phyloP scores from a whole-genome alignment of 2,329 filamentous ascomycete genomes.

The Nannizzia gypsea region DNA sequence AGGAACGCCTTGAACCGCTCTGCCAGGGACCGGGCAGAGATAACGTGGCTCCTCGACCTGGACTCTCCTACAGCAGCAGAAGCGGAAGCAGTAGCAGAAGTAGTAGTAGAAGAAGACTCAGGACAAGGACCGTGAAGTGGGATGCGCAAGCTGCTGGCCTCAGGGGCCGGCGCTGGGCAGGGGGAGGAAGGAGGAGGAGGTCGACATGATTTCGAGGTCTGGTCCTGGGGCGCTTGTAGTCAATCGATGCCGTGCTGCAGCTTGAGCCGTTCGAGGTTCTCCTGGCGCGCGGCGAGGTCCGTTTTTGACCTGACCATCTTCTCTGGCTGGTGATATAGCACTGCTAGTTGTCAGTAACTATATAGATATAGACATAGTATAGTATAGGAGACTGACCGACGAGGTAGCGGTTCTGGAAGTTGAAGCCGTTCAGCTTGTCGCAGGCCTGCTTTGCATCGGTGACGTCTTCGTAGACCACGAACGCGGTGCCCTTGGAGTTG shows the following conservation, averaged over 20 bases:
- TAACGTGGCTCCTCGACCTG: background rate
- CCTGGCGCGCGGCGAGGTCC: constrained; percentile 84
- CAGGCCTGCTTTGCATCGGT: constrained; percentile 97
- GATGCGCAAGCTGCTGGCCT: background rate
- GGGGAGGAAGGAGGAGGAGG: background rate
- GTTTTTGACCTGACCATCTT: constrained; percentile 80
- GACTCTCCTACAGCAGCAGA: no score
- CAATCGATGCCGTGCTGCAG: constrained; percentile 97
- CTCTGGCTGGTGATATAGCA: constrained; percentile 65
- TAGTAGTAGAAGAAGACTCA: background rate
- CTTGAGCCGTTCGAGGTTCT: constrained; percentile 97
- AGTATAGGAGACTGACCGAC: constrained; percentile 56
- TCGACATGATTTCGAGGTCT: background rate
- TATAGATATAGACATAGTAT: background rate
- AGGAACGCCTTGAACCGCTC: constrained; percentile 1
- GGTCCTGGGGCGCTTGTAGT: constrained; percentile 24
- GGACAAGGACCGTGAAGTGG: background rate
- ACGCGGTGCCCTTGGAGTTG: constrained; percentile 96
- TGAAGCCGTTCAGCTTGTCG: constrained; percentile 99
- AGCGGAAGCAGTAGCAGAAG: no score
- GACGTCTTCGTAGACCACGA: constrained; percentile 99
- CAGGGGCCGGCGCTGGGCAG: background rate
- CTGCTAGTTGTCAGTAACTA: constrained; percentile 25
- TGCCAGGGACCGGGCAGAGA: background rate
- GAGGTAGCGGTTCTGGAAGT: constrained; percentile 98